A percentile compares a stretch with the other conserved stretches of the same genome.
phyloP scores from a whole-genome alignment of 257 asterid genomes.

The Fraxinus cuspidata region DNA sequence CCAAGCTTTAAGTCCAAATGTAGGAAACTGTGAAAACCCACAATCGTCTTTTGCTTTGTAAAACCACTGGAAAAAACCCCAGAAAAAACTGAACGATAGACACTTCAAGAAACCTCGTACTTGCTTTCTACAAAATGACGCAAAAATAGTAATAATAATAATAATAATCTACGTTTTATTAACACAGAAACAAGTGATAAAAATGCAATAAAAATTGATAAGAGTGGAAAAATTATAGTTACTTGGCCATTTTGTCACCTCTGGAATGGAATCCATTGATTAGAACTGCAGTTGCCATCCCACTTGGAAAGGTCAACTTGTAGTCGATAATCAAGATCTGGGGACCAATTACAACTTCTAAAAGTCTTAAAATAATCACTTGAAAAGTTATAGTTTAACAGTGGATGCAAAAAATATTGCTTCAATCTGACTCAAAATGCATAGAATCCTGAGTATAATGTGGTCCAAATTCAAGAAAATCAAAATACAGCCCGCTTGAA shows the following conservation, averaged over 20 bases:
- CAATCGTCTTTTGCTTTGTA: constrained; percentile 64
- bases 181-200: background rate
- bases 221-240: constrained; percentile 6
- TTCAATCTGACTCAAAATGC: background rate
- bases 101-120: constrained; percentile 66
- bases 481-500: background rate
- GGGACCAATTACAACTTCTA: constrained; percentile 26
- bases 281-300: constrained; percentile 92
- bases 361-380: constrained; percentile 6
- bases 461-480: constrained; percentile 27
- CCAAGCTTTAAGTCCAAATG: constrained; percentile 78
- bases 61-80: constrained; percentile 96
- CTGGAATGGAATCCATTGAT: constrained; percentile 82
- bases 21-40: constrained; percentile 78
- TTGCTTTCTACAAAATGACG: constrained; percentile 61
- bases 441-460: background rate
- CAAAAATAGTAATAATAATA: background rate
- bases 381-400: background rate
- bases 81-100: constrained; percentile 60
- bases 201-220: background rate
- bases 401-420: background rate
- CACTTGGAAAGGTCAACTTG: constrained; percentile 88
- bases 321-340: constrained; percentile 86
- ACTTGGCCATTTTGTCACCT: constrained; percentile 77
- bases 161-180: background rate